Evolutionary conservation across 495 filamentous ascomycete species (phyloP), one percentile per base, ranked within the genome.

Genomic region (Neurospora sp.): DNA sequence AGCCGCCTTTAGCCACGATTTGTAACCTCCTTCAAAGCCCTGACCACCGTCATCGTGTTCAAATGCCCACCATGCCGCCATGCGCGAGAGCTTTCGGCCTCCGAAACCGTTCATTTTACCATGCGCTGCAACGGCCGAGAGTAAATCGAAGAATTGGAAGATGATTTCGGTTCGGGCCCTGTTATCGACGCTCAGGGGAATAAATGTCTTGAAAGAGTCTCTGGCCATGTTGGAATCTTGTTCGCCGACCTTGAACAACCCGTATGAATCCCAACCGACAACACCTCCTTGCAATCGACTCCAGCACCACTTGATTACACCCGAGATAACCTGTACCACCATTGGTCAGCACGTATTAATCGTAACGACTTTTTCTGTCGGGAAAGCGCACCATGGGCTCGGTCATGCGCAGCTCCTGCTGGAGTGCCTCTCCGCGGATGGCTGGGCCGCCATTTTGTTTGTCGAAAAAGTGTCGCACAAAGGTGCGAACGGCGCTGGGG

Each of bases 61-160:
- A 81, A 99, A 99, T 0, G 96, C 95, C 96, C 96, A 99, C 96
- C 96, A 99, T 71, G 95, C 94, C 39, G 96, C 96, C 83, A 97
- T 92, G 72, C 96, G 88, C 6, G 96, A 98, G 42, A 99, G 86
- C 81, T 99, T 98, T 69, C 96, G 88, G 6, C 96, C 96, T 70
- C 94, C 93, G 73, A 98, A 87, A 10, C 96, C 96, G 82, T 99
- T 99, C 14, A 87, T 91, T 82, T 98, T 98, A 44, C 92, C 93
- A 78, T 97, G 92, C 37, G 89, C 89, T 16, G 88, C 88, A 74
- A 89, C 83, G 0, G 96, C 94, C 37, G 95, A 89, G 39, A 99
- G 86, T 8, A 99, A 88, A 76, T 98, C 94, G 83, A 98, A 99
- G 82, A 98, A 98, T 80, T 96, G 92, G 78, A 97, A 93, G 73